Evolutionary conservation across 2,329 filamentous ascomycete species (phyloP), one percentile per base, ranked within the genome.

Genomic region (Cadophora sp.): DNA sequence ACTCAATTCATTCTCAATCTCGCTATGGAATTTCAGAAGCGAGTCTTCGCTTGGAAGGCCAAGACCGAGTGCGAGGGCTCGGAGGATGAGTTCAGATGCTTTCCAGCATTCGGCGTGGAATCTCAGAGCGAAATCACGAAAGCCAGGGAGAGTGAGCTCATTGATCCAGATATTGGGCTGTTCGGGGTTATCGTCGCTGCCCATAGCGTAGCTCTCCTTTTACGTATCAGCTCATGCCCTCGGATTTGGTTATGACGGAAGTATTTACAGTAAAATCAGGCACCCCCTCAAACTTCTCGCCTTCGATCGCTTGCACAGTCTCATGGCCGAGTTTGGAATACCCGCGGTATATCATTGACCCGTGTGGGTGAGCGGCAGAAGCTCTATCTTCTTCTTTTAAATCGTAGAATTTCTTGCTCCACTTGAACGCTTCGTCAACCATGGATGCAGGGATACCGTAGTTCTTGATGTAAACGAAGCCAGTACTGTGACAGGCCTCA

Each of bases 161-260:
- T 81, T 79, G 2, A 82, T 73, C 82, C 83, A 85, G 63, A 83
- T 77, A 67, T 85, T 85, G 13, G 81, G 58, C 51, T 83, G 79
- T 4, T 71, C 68, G 1, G 72, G 27, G 65, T 81, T 78, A 0
- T 79, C 66, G n/a, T 84, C 81, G 53, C 80, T 83, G 11, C 83
- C 83, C 62, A 84, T 81, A 64, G 84, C 82, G 66, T 82, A 84
- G 60, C 80, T 81, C 73, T 84, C 82, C 82, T 84, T 64, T 1
- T n/a, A 45, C 2, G 16, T 1, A 3, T 59, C n/a, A 59, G 39
- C 48, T 59, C 5, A 24, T 11, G n/a, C 30, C 6, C 39, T 36
- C 24, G 16, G 5, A 1, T 5, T 27, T 8, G 14, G 4, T 22
- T 7, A 13, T 18, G 5, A 4, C 4, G 27, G 16, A 50, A 20